Conservation (phyloP, 2,329 filamentous ascomycete genomes). For the Monosporascus ibericus region DNA sequence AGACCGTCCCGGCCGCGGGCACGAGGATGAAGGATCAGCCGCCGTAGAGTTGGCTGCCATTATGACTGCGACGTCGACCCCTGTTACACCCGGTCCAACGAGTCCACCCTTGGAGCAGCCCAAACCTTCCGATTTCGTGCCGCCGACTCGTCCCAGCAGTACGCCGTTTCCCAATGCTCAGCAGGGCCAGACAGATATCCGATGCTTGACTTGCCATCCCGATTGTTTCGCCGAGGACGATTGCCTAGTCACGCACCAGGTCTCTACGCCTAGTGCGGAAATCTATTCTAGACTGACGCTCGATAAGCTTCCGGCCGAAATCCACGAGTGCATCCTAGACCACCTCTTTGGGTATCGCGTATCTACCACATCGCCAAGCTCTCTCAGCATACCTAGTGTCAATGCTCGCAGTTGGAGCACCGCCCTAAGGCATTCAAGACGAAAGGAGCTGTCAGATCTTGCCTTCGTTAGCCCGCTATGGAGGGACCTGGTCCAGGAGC, state of each 20-base stretch:
- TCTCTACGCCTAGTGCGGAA: constrained; percentile 17
- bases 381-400: constrained; percentile 45
- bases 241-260: constrained; percentile 19
- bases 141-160: constrained; percentile 50
- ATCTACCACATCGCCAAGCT: constrained; percentile 52
- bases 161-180: constrained; percentile 54
- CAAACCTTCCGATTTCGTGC: constrained; percentile 41
- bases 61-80: constrained; percentile 44
- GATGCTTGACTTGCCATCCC: constrained; percentile 33
- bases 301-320: constrained; percentile 57
- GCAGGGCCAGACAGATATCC: constrained; percentile 37
- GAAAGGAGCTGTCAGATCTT: constrained; percentile 61
- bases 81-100: constrained; percentile 47
- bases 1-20: constrained; percentile 18
- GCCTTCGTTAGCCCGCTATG: constrained; percentile 58
- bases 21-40: constrained; percentile 33
- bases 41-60: constrained; percentile 37
- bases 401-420: constrained; percentile 56
- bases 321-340: constrained; percentile 67
- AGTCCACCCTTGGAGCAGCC: constrained; percentile 44
- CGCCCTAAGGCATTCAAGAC: constrained; percentile 58
- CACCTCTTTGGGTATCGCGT: constrained; percentile 64
- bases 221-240: constrained; percentile 23
- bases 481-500: constrained; percentile 62
- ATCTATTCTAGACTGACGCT: constrained; percentile 32